Evolutionary conservation across 2,329 filamentous ascomycete genomes (phyloP), one percentile per base, ranked within the genome.

Genomic region (Penicillium brasilianum): DNA sequence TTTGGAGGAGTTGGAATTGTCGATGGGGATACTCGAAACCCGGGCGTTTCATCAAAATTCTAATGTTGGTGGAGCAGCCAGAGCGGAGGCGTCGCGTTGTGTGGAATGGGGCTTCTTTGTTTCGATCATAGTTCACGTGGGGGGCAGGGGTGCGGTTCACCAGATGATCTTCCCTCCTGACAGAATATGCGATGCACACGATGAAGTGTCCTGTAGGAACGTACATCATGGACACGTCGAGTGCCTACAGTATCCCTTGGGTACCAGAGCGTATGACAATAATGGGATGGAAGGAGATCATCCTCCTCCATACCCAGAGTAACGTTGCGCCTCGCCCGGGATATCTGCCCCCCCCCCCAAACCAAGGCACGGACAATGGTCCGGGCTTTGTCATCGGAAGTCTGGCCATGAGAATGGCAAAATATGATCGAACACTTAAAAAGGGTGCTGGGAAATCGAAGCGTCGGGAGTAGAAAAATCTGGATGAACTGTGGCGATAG

Each of bases 11-110:
- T n/a, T 51, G 13, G 48, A 16, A 8, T 28, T 46, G 7, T 46
- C 43, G 14, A 46, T 25, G 25, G 44, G 44, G 25, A 14, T 10
- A 46, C 13, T 46, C 14, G 41, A 58, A 28, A 37, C 41, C 56
- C 41, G 16, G 55, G 14, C 30, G 65, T 67, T 68, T 68, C 63
- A 66, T 49, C 51, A 55, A 60, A 44, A 65, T 60, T 57, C 44
- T 58, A 34, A 55, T 54, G 30, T 48, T 41, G 25, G 48, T 28
- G 30, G 48, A 34, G 48, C 48, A 50, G 48, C 16, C 20, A n/a
- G 8, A 34, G 11, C 11, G 48, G 28, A 56, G 22, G 51, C 55
- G 55, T 59, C 53, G 48, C 44, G 32, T 34, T 39, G 39, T 43
- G 37, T 34, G 32, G 32, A 41, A 20, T 53, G 32, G 34, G 50